Conservation (phyloP, 306 rosid species). For the Trifolium pratense region DNA sequence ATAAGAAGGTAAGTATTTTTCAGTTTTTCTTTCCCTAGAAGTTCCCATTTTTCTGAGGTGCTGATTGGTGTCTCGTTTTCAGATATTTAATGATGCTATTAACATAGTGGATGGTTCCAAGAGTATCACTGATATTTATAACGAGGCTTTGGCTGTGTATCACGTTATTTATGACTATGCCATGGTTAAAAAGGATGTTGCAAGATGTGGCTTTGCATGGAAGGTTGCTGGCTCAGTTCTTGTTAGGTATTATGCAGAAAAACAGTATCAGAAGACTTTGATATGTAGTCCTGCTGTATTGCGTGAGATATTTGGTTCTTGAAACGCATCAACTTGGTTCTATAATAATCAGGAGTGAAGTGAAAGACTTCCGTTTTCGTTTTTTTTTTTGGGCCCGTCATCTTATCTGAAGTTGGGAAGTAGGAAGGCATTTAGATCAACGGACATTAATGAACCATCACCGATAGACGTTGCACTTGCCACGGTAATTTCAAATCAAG, state of each 20-base stretch:
- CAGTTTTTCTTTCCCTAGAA: slow-evolving; percentile 4
- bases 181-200: fast-evolving
- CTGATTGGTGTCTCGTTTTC: slow-evolving; percentile 13
- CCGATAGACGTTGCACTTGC: neutral
- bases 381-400: neutral
- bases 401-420: neutral
- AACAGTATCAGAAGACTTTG: slow-evolving; percentile 43
- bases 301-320: slow-evolving; percentile 51
- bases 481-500: neutral
- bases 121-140: slow-evolving; percentile 48
- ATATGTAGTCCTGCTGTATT: slow-evolving; percentile 45
- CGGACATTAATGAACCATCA: neutral
- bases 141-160: slow-evolving; percentile 71
- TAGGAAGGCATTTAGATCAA: too few relatives aligned
- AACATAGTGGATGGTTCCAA: slow-evolving; percentile 51
- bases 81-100: slow-evolving; percentile 59
- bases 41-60: slow-evolving; percentile 2
- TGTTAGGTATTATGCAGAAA: slow-evolving; percentile 23
- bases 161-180: slow-evolving; percentile 57
- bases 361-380: neutral
- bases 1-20: slow-evolving; percentile 50
- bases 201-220: slow-evolving; percentile 64
- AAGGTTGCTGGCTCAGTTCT: slow-evolving; percentile 71
- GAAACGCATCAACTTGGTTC: neutral
- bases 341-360: neutral